Conservation (phyloP, 345 rosid genomes). For the Syzygium grande region DNA sequence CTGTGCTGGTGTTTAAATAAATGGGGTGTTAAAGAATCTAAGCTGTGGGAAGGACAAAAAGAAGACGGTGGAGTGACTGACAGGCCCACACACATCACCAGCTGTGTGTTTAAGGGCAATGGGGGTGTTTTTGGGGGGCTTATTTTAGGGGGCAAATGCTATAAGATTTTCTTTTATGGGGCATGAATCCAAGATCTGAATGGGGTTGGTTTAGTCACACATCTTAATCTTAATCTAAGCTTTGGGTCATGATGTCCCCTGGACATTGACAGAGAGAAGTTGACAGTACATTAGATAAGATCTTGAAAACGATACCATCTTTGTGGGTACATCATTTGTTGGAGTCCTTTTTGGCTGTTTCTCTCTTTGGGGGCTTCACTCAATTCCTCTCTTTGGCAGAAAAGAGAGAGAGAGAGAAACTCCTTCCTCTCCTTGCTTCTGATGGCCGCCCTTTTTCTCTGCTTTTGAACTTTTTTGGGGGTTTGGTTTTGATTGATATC, state of each 20-base stretch:
- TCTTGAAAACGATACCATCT: neutral
- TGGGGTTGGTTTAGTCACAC: neutral
- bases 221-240: neutral
- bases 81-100: neutral
- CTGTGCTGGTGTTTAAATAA: constrained; percentile 5
- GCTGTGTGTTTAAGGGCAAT: neutral
- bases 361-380: neutral
- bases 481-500: neutral
- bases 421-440: neutral
- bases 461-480: neutral
- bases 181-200: neutral
- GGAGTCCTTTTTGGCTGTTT: constrained; percentile 32
- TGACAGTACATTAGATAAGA: neutral
- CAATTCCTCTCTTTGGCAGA: neutral
- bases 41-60: neutral
- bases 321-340: constrained; percentile 1
- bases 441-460: neutral
- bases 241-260: constrained; percentile 10
- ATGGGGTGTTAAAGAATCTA: constrained; percentile 7
- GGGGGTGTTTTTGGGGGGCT: neutral
- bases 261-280: constrained; percentile 9
- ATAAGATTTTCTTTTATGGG: no score
- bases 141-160: neutral
- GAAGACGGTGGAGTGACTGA: neutral
- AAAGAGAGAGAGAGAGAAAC: neutral